Conservation (phyloP, 2,329 filamentous ascomycete species). For the Aspergillus uvarum region DNA sequence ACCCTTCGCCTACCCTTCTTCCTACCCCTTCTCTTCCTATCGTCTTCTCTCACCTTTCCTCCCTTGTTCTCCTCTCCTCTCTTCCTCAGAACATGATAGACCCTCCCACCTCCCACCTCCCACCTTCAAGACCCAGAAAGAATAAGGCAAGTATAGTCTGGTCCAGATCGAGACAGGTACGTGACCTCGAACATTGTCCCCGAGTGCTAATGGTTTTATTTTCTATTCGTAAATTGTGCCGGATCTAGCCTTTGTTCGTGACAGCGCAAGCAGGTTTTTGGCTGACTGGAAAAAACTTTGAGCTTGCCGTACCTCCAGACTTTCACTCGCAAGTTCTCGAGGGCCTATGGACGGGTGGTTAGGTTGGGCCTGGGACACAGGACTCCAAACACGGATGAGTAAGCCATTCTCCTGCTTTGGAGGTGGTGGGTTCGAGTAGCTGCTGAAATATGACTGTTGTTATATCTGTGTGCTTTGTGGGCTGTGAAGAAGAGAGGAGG, state of each 20-base stretch:
- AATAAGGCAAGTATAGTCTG: too few relatives aligned
- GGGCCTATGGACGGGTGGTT: neutral
- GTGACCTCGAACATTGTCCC: too few relatives aligned
- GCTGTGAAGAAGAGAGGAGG: too few relatives aligned
- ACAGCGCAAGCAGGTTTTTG: neutral
- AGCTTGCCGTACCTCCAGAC: neutral
- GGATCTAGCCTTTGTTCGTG: neutral
- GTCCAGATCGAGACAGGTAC: too few relatives aligned
- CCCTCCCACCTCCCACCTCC: neutral
- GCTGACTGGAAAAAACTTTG: neutral
- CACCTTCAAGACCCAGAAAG: neutral
- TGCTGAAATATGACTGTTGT: neutral
- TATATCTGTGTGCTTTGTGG: too few relatives aligned
- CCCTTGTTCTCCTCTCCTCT: neutral
- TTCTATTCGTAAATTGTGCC: neutral
- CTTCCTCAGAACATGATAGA: neutral
- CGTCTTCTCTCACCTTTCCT: neutral
- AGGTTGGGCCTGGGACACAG: neutral
- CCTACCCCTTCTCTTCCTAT: neutral
- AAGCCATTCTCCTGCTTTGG: neutral
- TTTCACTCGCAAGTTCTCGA: neutral
- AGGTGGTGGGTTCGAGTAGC: neutral
- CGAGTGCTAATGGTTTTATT: neutral
- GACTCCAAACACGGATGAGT: neutral
- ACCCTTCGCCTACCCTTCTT: too few relatives aligned